Percentiles rank a stretch among this genome's conserved stretches.
Conservation (phyloP, 176 grass and related monocot genomes). For the Cenchrus fungigraminus region DNA sequence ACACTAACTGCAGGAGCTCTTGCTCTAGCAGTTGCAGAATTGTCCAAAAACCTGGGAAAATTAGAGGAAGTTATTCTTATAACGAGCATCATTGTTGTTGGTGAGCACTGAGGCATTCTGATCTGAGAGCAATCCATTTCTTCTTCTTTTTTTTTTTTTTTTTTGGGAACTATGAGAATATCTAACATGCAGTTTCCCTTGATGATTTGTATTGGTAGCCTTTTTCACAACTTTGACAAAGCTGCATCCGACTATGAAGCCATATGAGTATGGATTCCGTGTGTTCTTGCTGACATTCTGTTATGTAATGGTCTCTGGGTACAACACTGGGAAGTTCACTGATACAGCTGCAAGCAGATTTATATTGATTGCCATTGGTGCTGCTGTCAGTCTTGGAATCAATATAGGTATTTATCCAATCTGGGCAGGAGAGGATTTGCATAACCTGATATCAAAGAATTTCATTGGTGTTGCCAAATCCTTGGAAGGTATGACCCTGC, state of each 20-base stretch:
- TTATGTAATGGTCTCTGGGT: constrained; percentile 86
- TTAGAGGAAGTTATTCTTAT: constrained; percentile 83
- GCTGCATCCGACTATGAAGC: constrained; percentile 81
- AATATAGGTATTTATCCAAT: constrained; percentile 95
- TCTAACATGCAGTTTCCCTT: constrained; percentile 30
- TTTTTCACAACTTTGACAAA: constrained; percentile 75
- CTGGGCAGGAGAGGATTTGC: constrained; percentile 94
- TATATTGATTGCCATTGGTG: constrained; percentile 87
- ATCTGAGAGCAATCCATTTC: neutral
- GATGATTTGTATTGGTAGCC: constrained; percentile 47
- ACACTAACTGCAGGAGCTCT: constrained; percentile 83
- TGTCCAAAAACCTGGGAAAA: constrained; percentile 61
- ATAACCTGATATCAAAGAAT: constrained; percentile 88
- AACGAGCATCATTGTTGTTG: constrained; percentile 66
- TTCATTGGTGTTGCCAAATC: constrained; percentile 88
- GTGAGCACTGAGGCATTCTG: constrained; percentile 45
- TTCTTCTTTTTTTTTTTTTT: neutral
- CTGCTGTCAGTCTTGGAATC: constrained; percentile 75
- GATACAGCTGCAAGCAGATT: constrained; percentile 78
- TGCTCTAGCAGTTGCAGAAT: constrained; percentile 74
- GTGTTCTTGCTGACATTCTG: constrained; percentile 97
- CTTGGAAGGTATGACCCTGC: constrained; percentile 74
- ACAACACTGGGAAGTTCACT: constrained; percentile 70
- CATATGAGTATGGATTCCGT: constrained; percentile 94
- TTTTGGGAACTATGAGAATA: neutral